Evolutionary conservation across 345 rosid genomes (phyloP), one percentile per base, ranked within the genome.

Genomic region (Camelina neglecta): DNA sequence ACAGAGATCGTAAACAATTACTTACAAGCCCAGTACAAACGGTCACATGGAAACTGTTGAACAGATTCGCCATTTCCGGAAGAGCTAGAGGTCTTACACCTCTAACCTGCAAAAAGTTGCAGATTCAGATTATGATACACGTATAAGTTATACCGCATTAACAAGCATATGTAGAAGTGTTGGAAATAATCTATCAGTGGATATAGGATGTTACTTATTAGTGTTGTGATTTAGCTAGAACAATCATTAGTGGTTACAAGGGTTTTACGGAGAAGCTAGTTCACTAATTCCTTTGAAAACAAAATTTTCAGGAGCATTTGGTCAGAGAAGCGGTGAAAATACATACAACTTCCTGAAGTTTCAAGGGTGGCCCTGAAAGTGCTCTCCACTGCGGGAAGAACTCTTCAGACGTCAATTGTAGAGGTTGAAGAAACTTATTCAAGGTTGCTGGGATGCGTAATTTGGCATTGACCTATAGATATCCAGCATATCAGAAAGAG

Each of bases 281-380:
- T 44, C 59, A 45, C 13, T 57, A 33, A 12, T 10, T 44, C 6
- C 36, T 6, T 47, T 13, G 20, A n/a, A 47, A 18, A 18, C 18
- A 18, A 18, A 18, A 18, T 18, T 18, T 18, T 18, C 18, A 18
- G 18, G 18, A 18, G 18, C 18, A 18, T 18, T 18, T 39, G 16
- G 45, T 41, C 20, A 68, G 71, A 61, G 71, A 51, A 44, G 62
- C 6, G 6, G 49, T 67, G 35, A 16, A 81, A 74, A 76, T 51
- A 83, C 93, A 69, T 87, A 96, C 99, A 82, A 96, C 99, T 93
- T 96, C 99, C 82, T 96, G 99, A 84, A 96, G 96, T 86, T 91
- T 96, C 75, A 96, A 75, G 35, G 98, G 99, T 71, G 97, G 97
- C 60, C 99, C 99, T 21, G 98, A 84, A 73, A 96, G 90, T 49